These are phyloP conservation scores for Rubia peregrina DNA, from an alignment of 305 asterid genomes.

Conservation along the genomic window DNA sequence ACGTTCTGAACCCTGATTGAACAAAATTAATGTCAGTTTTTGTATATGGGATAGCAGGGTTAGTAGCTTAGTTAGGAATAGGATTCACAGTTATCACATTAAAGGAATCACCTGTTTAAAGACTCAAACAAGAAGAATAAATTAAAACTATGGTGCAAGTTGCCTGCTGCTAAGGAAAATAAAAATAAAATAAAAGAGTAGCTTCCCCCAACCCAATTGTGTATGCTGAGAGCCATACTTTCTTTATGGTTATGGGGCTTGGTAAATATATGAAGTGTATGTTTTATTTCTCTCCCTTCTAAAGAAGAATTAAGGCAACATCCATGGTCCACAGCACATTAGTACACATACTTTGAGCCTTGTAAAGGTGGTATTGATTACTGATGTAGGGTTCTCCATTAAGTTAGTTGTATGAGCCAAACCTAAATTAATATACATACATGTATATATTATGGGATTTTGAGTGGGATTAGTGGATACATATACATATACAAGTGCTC, in stretches of 20 bases:
- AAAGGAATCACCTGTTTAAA: not conserved
- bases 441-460: not conserved
- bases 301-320: too few species aligned
- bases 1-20: not conserved
- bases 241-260: too few species aligned
- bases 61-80: not conserved
- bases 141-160: not conserved
- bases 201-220: not conserved
- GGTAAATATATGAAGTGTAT: not conserved
- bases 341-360: not conserved
- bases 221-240: not conserved
- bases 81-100: not conserved
- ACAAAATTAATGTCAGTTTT: not conserved
- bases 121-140: not conserved
- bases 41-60: not conserved
- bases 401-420: not conserved
- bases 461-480: not conserved
- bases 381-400: too few species aligned
- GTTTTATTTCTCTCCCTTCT: too few species aligned
- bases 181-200: not conserved
- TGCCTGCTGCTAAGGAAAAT: not conserved
- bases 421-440: not conserved
- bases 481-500: not conserved
- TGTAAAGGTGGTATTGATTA: not conserved
- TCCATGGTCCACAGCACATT: not conserved